Percentiles rank a stretch among this genome's conserved stretches.
Evolutionary conservation across 768 basidiomycete species (phyloP).

Genomic region (Kwoniella bestiolae): DNA sequence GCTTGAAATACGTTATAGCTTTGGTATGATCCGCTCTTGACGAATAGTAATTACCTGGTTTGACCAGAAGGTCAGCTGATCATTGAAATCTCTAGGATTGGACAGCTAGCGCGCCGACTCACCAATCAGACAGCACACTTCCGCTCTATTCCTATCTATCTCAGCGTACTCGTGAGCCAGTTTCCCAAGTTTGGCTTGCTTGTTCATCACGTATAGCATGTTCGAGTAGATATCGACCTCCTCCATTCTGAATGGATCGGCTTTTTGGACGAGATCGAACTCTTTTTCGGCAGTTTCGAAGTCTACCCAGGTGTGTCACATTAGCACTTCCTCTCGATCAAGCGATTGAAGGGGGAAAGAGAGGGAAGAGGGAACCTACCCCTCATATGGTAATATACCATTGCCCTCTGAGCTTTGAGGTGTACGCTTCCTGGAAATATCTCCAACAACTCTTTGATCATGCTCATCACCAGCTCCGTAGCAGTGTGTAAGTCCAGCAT

Average conservation of each 20-base stretch:
- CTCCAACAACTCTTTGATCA: constrained; percentile 79
- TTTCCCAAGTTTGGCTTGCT: constrained; percentile 81
- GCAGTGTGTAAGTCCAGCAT: constrained; percentile 88
- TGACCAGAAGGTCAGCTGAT: not conserved
- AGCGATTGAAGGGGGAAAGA: not conserved
- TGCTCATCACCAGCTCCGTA: constrained; percentile 77
- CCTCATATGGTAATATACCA: constrained; percentile 85
- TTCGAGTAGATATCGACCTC: constrained; percentile 96
- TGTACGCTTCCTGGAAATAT: constrained; percentile 82
- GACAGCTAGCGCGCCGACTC: too few species aligned
- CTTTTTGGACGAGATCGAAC: constrained; percentile 77
- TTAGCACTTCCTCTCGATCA: constrained; percentile 4
- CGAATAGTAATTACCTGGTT: constrained; percentile 95
- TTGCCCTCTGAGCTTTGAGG: constrained; percentile 82
- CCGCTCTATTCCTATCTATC: constrained; percentile 89
- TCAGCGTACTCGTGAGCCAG: constrained; percentile 89
- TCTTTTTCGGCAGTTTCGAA: constrained; percentile 81
- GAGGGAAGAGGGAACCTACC: constrained; percentile 62
- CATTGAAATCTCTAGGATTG: not conserved
- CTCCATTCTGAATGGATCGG: constrained; percentile 88
- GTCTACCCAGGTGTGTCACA: constrained; percentile 66
- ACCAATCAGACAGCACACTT: constrained; percentile 96
- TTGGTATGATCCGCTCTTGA: constrained; percentile 91
- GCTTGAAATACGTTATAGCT: constrained; percentile 90
- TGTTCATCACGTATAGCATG: constrained; percentile 93